These are phyloP conservation scores for Naganishia cerealis DNA, from an alignment of 1,284 basidiomycete genomes.

Conservation along the genomic window DNA sequence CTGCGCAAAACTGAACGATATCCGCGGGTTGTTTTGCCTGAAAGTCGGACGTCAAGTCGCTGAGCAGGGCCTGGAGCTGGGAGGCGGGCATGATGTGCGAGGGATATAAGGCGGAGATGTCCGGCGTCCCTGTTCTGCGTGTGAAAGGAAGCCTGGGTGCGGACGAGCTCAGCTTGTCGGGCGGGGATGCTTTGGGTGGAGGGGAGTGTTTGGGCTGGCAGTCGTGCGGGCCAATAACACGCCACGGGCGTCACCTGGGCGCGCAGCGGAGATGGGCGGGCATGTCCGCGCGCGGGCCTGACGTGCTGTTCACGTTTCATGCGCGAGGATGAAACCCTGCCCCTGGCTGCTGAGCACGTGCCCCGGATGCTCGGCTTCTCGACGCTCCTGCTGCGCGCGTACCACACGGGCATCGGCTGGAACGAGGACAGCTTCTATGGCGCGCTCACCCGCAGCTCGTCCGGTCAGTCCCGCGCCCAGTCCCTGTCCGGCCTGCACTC, in stretches of 20 bases:
- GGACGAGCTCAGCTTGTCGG: constrained; percentile 7
- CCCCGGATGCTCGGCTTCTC: constrained; percentile 62
- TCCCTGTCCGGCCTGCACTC: no score
- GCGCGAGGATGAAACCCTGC: no score
- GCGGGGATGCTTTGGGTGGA: neutral
- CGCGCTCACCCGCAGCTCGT: constrained; percentile 83
- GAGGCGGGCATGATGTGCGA: constrained; percentile 21
- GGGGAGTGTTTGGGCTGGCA: no score
- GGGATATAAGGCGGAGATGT: neutral
- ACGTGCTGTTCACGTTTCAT: no score
- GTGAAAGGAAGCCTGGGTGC: neutral
- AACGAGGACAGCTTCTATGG: constrained; percentile 93
- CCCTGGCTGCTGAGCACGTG: no score
- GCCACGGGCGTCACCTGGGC: no score
- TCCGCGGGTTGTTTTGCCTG: constrained; percentile 20
- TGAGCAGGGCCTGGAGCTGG: constrained; percentile 21
- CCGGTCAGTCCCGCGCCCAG: constrained; percentile 60
- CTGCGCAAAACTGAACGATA: constrained; percentile 57
- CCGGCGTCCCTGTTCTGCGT: neutral
- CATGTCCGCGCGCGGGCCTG: no score
- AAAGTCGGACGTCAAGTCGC: constrained; percentile 30
- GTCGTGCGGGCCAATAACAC: no score
- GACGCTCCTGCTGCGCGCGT: constrained; percentile 81
- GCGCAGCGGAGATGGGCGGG: no score
- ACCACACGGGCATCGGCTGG: constrained; percentile 89